Conservation (phyloP, 495 filamentous ascomycete species). For the Podospora bellae-mahoneyi region DNA sequence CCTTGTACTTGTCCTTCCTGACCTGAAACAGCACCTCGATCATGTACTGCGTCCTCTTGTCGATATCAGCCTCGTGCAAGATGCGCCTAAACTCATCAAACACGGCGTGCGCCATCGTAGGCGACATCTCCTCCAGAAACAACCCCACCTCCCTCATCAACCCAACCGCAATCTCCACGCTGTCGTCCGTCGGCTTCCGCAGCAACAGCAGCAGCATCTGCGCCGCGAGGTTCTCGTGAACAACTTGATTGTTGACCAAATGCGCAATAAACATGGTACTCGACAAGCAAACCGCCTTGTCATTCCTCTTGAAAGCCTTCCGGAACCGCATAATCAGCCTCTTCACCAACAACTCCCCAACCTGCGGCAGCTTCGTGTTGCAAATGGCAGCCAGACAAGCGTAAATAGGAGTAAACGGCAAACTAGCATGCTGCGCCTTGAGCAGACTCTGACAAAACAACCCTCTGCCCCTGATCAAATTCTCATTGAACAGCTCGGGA, state of each 20-base stretch:
- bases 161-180: conserved; percentile 94
- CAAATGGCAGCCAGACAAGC: conserved; percentile 93
- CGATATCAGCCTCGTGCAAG: conserved; percentile 91
- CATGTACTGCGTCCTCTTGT: conserved; percentile 96
- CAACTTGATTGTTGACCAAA: conserved; percentile 90
- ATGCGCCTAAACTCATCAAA: conserved; percentile 96
- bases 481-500: conserved; percentile 91
- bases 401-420: conserved; percentile 93
- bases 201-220: conserved; percentile 87
- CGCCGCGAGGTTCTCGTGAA: conserved; percentile 86
- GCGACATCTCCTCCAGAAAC: conserved; percentile 91
- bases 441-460: conserved; percentile 93
- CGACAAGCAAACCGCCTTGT: conserved; percentile 90
- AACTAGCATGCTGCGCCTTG: conserved; percentile 95
- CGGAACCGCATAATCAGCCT: conserved; percentile 87
- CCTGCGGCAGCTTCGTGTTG: conserved; percentile 93
- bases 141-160: conserved; percentile 87
- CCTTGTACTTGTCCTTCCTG: conserved; percentile 93
- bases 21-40: conserved; percentile 97
- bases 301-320: conserved; percentile 93
- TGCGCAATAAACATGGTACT: conserved; percentile 94
- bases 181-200: conserved; percentile 93
- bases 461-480: conserved; percentile 84
- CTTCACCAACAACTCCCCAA: conserved; percentile 85
- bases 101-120: conserved; percentile 76